A percentile compares a stretch with the other conserved stretches of the same genome.
Conservation (phyloP, 208 protist genomes). For the Acanthamoeba castellanii region DNA sequence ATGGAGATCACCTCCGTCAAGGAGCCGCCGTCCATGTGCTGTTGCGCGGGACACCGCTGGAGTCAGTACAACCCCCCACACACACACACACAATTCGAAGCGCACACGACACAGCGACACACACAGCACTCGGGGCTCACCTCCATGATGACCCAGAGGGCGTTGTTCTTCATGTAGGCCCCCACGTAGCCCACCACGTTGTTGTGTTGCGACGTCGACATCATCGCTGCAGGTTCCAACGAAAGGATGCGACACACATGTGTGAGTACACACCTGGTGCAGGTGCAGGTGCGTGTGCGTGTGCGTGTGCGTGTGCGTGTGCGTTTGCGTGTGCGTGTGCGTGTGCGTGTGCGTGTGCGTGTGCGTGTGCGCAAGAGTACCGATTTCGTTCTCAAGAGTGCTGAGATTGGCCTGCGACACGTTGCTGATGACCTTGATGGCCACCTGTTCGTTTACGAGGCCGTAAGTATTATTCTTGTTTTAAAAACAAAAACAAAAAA, state of each 20-base stretch:
- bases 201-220: constrained; percentile 53
- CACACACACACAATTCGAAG: not conserved
- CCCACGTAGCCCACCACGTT: constrained; percentile 49
- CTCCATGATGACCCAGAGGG: constrained; percentile 44
- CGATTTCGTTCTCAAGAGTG: constrained; percentile 48
- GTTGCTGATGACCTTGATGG: constrained; percentile 63
- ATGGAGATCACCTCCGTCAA: constrained; percentile 58
- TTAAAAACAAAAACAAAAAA: no score
- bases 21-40: constrained; percentile 69
- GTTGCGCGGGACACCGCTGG: no score
- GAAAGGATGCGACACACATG: no score
- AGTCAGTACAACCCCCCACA: not conserved
- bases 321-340: no score
- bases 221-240: constrained; percentile 45
- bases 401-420: constrained; percentile 28
- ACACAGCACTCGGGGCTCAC: not conserved
- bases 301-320: no score
- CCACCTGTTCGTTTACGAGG: not conserved
- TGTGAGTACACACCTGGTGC: no score
- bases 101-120: no score
- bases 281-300: no score
- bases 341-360: no score
- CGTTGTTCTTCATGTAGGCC: constrained; percentile 34
- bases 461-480: no score
- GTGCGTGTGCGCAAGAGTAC: not conserved